phyloP scores from a whole-genome alignment of 163 green algal genomes.

The Chlorella variabilis region DNA sequence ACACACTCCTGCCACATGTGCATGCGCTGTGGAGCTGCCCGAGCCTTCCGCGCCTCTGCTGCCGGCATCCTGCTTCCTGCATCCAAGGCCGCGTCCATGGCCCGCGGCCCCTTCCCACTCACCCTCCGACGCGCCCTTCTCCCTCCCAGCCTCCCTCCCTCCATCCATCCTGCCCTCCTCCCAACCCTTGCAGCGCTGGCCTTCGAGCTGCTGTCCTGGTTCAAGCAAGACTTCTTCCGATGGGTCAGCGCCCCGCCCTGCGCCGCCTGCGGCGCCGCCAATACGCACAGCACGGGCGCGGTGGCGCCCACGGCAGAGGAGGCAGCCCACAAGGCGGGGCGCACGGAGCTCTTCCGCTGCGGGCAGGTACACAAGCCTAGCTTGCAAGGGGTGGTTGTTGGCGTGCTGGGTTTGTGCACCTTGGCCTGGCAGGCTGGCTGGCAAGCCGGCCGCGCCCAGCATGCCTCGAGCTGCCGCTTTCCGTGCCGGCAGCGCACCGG shows the following conservation, averaged over 20 bases:
- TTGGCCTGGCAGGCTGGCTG: too few relatives aligned
- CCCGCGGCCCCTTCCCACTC: too few relatives aligned
- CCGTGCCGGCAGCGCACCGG: too few relatives aligned
- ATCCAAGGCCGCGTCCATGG: too few relatives aligned
- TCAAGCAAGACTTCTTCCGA: conserved; percentile 84
- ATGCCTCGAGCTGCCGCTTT: too few relatives aligned
- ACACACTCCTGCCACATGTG: too few relatives aligned
- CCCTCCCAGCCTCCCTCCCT: not conserved
- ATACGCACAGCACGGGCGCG: conserved; percentile 31
- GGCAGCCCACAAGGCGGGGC: conserved; percentile 42
- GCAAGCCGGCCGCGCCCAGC: too few relatives aligned
- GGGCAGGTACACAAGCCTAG: not conserved
- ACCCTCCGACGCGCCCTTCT: too few relatives aligned
- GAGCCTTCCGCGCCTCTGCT: too few relatives aligned
- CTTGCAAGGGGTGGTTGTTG: too few relatives aligned
- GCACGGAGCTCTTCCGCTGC: conserved; percentile 66
- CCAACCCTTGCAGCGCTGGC: conserved; percentile 42
- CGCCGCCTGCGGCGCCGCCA: conserved; percentile 45
- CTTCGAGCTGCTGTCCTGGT: conserved; percentile 70
- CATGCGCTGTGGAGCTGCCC: not conserved
- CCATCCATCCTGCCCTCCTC: not conserved
- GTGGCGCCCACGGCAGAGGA: conserved; percentile 54
- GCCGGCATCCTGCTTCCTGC: too few relatives aligned
- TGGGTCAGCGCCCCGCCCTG: conserved; percentile 73
- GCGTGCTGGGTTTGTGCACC: too few relatives aligned